A percentile compares a stretch with the other conserved stretches of the same genome.
Conservation (phyloP, 345 rosid species). For the Kernera saxatilis region DNA sequence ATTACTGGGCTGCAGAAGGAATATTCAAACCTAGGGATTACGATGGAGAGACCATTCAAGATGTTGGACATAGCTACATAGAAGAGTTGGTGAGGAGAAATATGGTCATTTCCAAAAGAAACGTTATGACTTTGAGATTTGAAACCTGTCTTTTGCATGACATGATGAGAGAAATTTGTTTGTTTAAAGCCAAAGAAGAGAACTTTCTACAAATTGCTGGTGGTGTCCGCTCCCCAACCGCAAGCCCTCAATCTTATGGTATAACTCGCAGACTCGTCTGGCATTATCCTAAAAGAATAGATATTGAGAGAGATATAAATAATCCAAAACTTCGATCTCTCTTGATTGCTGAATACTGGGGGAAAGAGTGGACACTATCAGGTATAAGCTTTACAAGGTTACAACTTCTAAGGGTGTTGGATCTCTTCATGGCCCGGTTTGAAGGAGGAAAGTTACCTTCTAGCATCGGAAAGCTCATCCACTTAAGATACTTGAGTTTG, state of each 20-base stretch:
- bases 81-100: constrained; percentile 27
- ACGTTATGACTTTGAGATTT: background rate
- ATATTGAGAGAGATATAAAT: too few species aligned
- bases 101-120: constrained; percentile 27
- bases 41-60: constrained; percentile 8
- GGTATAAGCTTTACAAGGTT: too few species aligned
- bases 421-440: too few species aligned
- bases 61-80: constrained; percentile 21
- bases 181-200: constrained; percentile 21
- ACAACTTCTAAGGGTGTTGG: too few species aligned
- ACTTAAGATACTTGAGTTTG: too few species aligned
- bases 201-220: background rate
- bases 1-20: constrained; percentile 42
- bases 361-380: too few species aligned
- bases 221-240: background rate
- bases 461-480: too few species aligned
- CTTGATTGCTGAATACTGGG: too few species aligned
- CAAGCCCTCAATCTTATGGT: background rate
- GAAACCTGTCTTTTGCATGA: constrained; percentile 17
- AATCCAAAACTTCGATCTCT: too few species aligned
- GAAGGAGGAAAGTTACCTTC: too few species aligned
- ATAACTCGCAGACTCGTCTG: background rate
- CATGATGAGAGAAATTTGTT: constrained; percentile 22
- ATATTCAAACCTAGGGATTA: background rate
- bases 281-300: too few species aligned